Evolutionary conservation across 2,329 filamentous ascomycete genomes (phyloP), one percentile per base, ranked within the genome.

Genomic region (Monascus ruber): DNA sequence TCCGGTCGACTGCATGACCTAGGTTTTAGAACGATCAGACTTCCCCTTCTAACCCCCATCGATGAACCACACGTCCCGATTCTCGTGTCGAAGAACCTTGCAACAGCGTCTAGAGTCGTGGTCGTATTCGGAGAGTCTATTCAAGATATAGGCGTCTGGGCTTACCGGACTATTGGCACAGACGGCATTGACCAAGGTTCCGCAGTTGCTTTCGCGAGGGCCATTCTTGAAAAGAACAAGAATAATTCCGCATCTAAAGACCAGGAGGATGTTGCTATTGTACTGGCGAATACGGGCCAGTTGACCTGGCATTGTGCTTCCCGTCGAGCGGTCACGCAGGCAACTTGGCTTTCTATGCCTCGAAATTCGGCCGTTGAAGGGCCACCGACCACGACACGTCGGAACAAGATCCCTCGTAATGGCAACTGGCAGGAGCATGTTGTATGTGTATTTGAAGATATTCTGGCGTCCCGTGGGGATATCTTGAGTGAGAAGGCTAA

Each of bases 271-370:
- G 26, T 53, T 0, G 48, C 56, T 3, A 64, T 95, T 40, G 64
- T 95, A 26, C 66, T 94, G 25, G 76, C 85, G 34, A 95, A 94
- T 55, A 70, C 77, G 4, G 85, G 85, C 4, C 79, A 93, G 62
- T 66, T 84, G 11, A 68, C 80, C 51, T 95, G 85, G 79, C 85
- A 83, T 58, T 76, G 83, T 32, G 71, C 74, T 37, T 71, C 71
- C 1, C 63, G 71, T 37, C 71, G 73, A 36, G 69, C 77, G 0
- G 67, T 94, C 44, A 83, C 76, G 1, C 56, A 71, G 1, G 54
- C 56, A 0, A 72, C 70, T 3, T 83, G 81, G 69, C 55, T 67
- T 5, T 69, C 68, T 1, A 62, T 81, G 34, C 79, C 80, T 1
- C 72, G 80, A 49, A 67, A 70, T 41, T 83, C 76, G 35, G 71